Base-by-base conservation (phyloP, 2,329 filamentous ascomycete genomes). In the Zarea fungicola region DNA sequence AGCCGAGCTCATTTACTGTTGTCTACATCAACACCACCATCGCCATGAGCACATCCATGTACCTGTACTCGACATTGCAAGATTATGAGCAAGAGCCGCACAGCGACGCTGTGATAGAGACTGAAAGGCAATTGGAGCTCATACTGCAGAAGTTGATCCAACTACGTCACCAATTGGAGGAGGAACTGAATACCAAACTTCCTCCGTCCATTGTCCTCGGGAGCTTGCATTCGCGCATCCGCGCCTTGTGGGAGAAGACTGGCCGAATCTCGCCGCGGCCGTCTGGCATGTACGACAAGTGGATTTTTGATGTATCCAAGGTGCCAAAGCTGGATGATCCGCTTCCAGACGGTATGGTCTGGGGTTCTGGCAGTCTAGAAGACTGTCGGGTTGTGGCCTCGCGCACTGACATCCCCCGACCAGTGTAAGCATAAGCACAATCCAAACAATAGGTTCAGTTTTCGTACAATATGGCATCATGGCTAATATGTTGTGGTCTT, bases 41-140 rank as follows among this genome's bases (percentile, higher is more conserved):
- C 51, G 71, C 72, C 0, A 80, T 77, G 1, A 80, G 84, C 63
- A 84, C 82, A 1, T 74, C 83, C 53, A 63, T 78, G 8, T 84
- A 77, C 75, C 58, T 84, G 3, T 84, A 80, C 58, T 68, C 66
- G 3, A 71, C 72, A 1, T 58, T 75, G 13, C 72, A 78, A 52
- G 60, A 63, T 49, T 37, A 39, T 9, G 18, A 22, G 18, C 19
- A 32, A 18, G 45, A 31, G 5, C n/a, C 36, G 4, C 26, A 26
- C 18, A 18, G 19, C 11, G 14, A 9, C 23, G 29, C 31, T 18
- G 37, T 32, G 6, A 40, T 54, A 4, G 44, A 52, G 14, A 49
- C 50, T 26, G 48, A 51, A 13, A n/a, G 31, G 16, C 40, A 49
- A 14, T 23, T 49, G 16, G 29, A 18, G 31, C n/a, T 21, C 23